Conservation (phyloP, 2,329 filamentous ascomycete genomes). For the Penicillium occitanis region DNA sequence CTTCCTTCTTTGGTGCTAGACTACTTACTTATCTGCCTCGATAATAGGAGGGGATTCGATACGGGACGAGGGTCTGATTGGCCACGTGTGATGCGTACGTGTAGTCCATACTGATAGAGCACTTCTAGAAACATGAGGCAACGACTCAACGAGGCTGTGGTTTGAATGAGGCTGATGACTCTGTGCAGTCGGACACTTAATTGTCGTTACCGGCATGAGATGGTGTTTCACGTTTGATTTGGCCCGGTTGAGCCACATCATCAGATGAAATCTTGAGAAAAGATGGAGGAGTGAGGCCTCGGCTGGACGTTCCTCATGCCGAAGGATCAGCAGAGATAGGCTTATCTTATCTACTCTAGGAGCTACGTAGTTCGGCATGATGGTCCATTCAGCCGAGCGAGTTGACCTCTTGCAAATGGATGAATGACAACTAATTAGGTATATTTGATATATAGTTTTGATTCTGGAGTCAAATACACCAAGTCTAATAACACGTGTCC, state of each 20-base stretch:
- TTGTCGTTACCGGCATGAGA: background rate
- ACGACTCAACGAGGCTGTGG: background rate
- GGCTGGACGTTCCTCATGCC: background rate
- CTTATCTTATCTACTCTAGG: constrained; percentile 1
- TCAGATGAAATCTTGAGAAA: background rate
- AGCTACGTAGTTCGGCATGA: background rate
- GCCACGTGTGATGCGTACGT: background rate
- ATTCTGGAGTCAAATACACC: background rate
- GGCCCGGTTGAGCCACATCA: background rate
- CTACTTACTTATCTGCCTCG: background rate
- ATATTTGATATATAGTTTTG: background rate
- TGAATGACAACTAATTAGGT: background rate
- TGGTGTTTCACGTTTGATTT: background rate
- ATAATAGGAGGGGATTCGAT: background rate
- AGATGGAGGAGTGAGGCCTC: background rate
- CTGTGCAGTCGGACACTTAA: background rate
- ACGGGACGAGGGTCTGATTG: background rate
- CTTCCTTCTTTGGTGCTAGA: constrained; percentile 2
- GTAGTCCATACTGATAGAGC: background rate
- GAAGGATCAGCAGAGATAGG: constrained; percentile 4
- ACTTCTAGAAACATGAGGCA: background rate
- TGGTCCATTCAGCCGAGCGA: background rate
- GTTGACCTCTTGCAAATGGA: background rate
- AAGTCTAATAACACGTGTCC: background rate
- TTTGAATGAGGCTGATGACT: background rate